A percentile compares a stretch with the other conserved stretches of the same genome.
Evolutionary conservation across 2,329 filamentous ascomycete species (phyloP).

Genomic region (Fusarium equiseti): DNA sequence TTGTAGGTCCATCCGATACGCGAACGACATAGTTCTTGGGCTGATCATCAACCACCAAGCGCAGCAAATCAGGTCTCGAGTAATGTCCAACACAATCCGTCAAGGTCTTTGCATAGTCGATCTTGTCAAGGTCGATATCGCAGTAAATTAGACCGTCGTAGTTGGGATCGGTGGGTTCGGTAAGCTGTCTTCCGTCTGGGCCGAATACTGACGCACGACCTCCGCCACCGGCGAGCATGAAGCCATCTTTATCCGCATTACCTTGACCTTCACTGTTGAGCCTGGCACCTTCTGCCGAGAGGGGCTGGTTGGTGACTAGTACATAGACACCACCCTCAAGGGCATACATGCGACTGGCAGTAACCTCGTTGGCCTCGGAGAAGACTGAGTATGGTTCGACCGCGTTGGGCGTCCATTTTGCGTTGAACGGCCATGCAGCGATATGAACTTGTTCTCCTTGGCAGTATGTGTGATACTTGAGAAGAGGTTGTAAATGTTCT

Average conservation of each 20-base stretch:
- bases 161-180: constrained; percentile 43
- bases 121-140: constrained; percentile 50
- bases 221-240: constrained; percentile 23
- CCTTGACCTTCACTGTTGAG: constrained; percentile 44
- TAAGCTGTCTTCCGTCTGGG: constrained; percentile 47
- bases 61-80: constrained; percentile 55
- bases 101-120: constrained; percentile 45
- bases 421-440: constrained; percentile 45
- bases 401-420: constrained; percentile 57
- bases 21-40: not conserved
- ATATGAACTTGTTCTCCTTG: constrained; percentile 29
- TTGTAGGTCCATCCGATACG: not conserved
- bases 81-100: constrained; percentile 53
- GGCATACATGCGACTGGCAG: constrained; percentile 64
- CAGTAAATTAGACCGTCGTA: constrained; percentile 54
- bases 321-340: constrained; percentile 68
- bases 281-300: constrained; percentile 54
- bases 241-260: constrained; percentile 46
- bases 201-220: constrained; percentile 48
- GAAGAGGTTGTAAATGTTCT: constrained; percentile 24
- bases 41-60: constrained; percentile 37
- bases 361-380: constrained; percentile 31
- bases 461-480: constrained; percentile 19
- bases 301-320: constrained; percentile 61
- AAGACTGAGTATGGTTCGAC: constrained; percentile 45